Base-by-base conservation (phyloP, 768 basidiomycete species). In the Multifurca ochricompacta region DNA sequence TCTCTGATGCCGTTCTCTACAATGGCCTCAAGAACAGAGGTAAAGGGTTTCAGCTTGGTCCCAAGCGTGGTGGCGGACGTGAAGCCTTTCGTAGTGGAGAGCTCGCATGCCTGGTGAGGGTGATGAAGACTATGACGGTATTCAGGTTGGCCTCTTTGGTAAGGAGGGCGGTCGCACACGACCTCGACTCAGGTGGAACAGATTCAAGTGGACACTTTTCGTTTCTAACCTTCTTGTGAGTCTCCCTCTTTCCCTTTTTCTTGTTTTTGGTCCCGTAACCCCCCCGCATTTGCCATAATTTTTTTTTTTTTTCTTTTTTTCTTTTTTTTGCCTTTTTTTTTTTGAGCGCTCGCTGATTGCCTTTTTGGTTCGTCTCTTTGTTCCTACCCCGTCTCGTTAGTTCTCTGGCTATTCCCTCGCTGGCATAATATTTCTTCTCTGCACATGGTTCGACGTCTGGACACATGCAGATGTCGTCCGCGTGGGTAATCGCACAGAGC, bases 151-250 rank as follows among this genome's bases (percentile, higher is more conserved):
- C 25, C 71, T 70, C 68, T 78, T 76, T 64, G 68, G 62, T 18
- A 69, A 62, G 53, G 73, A 74, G 35, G 70, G 68, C 45, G 70
- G 71, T 51, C 69, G 68, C 54, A 65, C 64, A 1, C 69, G 70
- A 56, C 67, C 74, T 45, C 70, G 70, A 57, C 68, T 86, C 53
- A 71, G 82, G 14, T 93, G 90, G 90, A 91, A 82, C 64, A 77
- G 73, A 58, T 92, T 91, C 77, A 92, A 93, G 67, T 91, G 87
- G 87, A 70, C 76, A 10, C 67, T 92, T 4, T 84, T 91, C 67
- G 40, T 79, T 43, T 71, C 84, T 44, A 91, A 90, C 64, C 62
- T 73, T 31, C 31, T 82, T 31, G 78, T 80, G 53, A 63, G 77
- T 74, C 7, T 7, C 9, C 30, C 31, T 8, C 36, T 46, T 30